phyloP scores from a whole-genome alignment of 1,284 basidiomycete species.

The Trametes polyzona region DNA sequence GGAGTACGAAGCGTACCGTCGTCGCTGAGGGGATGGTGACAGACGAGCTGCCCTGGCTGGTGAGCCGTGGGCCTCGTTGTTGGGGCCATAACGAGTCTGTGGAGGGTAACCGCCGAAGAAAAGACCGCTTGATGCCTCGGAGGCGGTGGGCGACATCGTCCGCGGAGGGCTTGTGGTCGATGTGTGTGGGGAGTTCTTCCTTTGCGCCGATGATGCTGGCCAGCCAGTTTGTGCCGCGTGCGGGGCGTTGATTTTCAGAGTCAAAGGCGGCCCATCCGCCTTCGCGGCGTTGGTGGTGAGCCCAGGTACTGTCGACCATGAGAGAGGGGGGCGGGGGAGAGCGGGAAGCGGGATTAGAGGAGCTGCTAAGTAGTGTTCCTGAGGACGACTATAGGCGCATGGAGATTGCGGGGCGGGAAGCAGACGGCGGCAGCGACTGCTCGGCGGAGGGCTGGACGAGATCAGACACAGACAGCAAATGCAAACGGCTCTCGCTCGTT shows the following conservation, averaged over 20 bases:
- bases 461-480: constrained; percentile 1
- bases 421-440: constrained; percentile 17
- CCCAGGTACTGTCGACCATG: constrained; percentile 24
- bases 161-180: constrained; percentile 27
- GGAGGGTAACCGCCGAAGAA: constrained; percentile 26
- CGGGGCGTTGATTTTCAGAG: constrained; percentile 20
- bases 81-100: constrained; percentile 18
- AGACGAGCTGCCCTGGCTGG: constrained; percentile 9
- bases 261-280: constrained; percentile 24
- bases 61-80: constrained; percentile 12
- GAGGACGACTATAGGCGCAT: constrained; percentile 23
- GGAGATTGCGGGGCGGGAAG: constrained; percentile 24
- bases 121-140: constrained; percentile 24
- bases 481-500: no score
- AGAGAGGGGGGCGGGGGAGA: background rate
- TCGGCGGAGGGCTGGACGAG: constrained; percentile 10
- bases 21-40: constrained; percentile 33
- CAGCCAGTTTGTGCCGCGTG: constrained; percentile 28
- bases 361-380: constrained; percentile 11
- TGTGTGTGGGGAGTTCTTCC: constrained; percentile 21
- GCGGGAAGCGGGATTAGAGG: constrained; percentile 6
- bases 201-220: constrained; percentile 28
- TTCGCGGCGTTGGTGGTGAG: constrained; percentile 19
- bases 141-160: constrained; percentile 22
- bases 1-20: constrained; percentile 55